phyloP scores from a whole-genome alignment of 257 asterid species.

The Cordia subcordata region DNA sequence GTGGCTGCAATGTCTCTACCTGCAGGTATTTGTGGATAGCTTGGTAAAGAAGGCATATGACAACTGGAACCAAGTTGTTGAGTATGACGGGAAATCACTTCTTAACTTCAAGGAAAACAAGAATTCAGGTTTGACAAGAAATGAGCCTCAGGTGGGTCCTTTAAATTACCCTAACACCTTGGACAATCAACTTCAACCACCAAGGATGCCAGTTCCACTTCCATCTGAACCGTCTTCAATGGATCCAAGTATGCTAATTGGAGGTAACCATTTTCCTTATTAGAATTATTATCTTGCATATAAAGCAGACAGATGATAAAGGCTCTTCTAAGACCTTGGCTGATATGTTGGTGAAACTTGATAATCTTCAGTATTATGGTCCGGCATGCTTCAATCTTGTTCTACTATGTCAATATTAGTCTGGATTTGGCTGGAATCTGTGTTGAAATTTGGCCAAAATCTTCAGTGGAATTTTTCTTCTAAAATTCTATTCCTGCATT shows the following conservation, averaged over 20 bases:
- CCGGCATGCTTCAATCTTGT: too few relatives aligned
- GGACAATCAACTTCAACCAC: slow-evolving; percentile 52
- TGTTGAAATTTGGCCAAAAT: too few relatives aligned
- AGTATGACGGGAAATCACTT: slow-evolving; percentile 90
- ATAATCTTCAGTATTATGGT: too few relatives aligned
- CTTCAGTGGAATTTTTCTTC: too few relatives aligned
- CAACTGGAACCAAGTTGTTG: slow-evolving; percentile 86
- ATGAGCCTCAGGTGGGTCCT: slow-evolving; percentile 54
- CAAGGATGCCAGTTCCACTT: slow-evolving; percentile 40
- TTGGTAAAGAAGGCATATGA: slow-evolving; percentile 94
- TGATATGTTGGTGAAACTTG: too few relatives aligned
- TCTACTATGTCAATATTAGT: too few relatives aligned
- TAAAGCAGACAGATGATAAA: not conserved
- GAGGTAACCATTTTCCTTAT: slow-evolving; percentile 45
- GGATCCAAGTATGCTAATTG: slow-evolving; percentile 53
- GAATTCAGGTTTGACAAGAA: slow-evolving; percentile 31
- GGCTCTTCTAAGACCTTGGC: not conserved
- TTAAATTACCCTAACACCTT: slow-evolving; percentile 52
- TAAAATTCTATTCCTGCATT: too few relatives aligned
- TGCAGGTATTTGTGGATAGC: slow-evolving; percentile 75
- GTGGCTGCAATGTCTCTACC: slow-evolving; percentile 6
- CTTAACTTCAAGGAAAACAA: slow-evolving; percentile 60
- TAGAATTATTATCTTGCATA: not conserved
- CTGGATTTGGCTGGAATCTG: too few relatives aligned
- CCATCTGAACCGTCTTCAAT: slow-evolving; percentile 44